Percentiles rank a stretch among this genome's conserved stretches.
Evolutionary conservation across 352 stramenopile genomes (phyloP).

Genomic region (Lagenidium sp.): DNA sequence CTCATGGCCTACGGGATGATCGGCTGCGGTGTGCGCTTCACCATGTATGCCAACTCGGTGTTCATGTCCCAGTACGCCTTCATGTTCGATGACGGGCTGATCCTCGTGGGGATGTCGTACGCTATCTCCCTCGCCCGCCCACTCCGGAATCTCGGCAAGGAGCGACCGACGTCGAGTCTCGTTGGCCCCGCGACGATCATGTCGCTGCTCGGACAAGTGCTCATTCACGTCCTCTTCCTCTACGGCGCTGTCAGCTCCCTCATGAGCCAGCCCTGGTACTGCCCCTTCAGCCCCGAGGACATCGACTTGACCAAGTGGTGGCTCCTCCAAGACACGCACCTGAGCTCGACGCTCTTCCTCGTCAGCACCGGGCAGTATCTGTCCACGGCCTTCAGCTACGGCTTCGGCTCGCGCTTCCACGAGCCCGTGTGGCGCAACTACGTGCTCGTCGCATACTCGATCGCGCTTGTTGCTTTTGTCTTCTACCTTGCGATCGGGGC

Average conservation of each 20-base stretch:
- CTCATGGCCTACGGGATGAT: slow-evolving; percentile 81
- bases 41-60: slow-evolving; percentile 63
- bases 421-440: slow-evolving; percentile 22
- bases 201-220: slow-evolving; percentile 28
- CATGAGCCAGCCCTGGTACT: slow-evolving; percentile 21
- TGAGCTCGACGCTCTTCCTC: slow-evolving; percentile 22
- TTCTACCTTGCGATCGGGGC: slow-evolving; percentile 20
- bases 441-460: slow-evolving; percentile 13
- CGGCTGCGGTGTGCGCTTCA: slow-evolving; percentile 47
- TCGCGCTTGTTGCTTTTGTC: slow-evolving; percentile 13
- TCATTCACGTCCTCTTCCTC: slow-evolving; percentile 42
- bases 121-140: slow-evolving; percentile 61
- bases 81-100: slow-evolving; percentile 59
- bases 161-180: slow-evolving; percentile 44
- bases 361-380: slow-evolving; percentile 15
- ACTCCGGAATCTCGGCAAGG: slow-evolving; percentile 20
- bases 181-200: slow-evolving; percentile 35
- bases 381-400: slow-evolving; percentile 12
- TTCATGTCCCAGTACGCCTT: slow-evolving; percentile 67
- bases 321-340: slow-evolving; percentile 21
- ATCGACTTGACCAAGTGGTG: slow-evolving; percentile 26
- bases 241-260: slow-evolving; percentile 16
- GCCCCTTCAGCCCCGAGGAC: slow-evolving; percentile 23
- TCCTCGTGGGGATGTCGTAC: slow-evolving; percentile 57
- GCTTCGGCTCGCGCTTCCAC: slow-evolving; percentile 30